Evolutionary conservation across 106 monocot species (phyloP).

Genomic region (Narthecium ossifragum): DNA sequence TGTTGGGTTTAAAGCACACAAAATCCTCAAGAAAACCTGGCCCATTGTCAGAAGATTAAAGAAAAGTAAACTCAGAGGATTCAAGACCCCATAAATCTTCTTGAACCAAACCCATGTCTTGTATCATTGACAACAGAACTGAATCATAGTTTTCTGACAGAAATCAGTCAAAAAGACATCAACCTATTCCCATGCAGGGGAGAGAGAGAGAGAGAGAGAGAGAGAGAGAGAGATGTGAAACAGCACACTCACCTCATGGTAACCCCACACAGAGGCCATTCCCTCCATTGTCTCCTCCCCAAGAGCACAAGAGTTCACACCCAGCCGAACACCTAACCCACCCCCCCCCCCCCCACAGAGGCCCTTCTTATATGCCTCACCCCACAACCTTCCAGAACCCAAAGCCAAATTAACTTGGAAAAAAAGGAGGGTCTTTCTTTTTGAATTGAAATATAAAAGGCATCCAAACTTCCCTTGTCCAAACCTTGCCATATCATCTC

Average conservation of each 20-base stretch:
- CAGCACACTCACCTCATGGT: slow-evolving; percentile 12
- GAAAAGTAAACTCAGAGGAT: too few species aligned
- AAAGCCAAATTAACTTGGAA: neutral
- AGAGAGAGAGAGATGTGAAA: neutral
- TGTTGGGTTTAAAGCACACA: too few species aligned
- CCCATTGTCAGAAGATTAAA: too few species aligned
- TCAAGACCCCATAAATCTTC: neutral
- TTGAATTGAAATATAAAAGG: slow-evolving; percentile 8
- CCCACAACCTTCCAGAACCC: too few species aligned
- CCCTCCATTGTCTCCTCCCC: slow-evolving; percentile 9
- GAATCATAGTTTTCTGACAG: too few species aligned
- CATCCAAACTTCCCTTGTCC: slow-evolving; percentile 4
- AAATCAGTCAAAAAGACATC: neutral
- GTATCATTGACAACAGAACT: neutral
- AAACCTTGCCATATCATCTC: slow-evolving; percentile 8
- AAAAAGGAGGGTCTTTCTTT: neutral
- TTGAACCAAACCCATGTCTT: neutral
- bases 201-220: neutral
- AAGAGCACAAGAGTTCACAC: slow-evolving; percentile 3
- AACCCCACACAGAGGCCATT: slow-evolving; percentile 10
- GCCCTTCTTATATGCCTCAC: neutral
- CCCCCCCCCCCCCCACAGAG: neutral
- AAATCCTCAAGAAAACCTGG: too few species aligned
- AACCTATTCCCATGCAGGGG: neutral
- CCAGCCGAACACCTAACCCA: neutral